Evolutionary conservation across 805 yeast genomes (phyloP), one percentile per base, ranked within the genome.

Genomic region (Teunomyces lycoperdinae): DNA sequence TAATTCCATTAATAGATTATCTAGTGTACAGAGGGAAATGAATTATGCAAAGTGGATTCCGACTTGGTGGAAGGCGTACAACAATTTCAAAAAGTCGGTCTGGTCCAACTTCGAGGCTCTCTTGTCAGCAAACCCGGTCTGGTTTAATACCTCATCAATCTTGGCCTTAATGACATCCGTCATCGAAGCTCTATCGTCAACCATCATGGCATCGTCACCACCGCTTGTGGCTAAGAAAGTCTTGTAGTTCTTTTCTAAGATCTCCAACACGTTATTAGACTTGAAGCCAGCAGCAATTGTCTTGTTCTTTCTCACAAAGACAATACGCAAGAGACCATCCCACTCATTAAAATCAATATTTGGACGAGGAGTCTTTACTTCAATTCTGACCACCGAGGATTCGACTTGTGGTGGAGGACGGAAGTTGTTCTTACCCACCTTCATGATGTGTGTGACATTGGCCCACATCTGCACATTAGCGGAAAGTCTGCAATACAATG

Each of bases 381-480:
- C 98, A 32, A 94, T 82, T 61, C 96, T 80, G 14, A 94, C 98
- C 42, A 94, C 99, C 31, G 96, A 85, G 0, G 97, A 90, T 67
- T 94, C 99, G 49, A 94, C 99, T 67, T 94, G 91, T 49, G 99
- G 99, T 9, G 99, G 99, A 20, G 99, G 99, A 58, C 97, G 79
- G 75, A 94, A 94, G 63, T 94, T 94, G 64, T 94, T 94, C 63
- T 84, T 87, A 20, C 98, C 98, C 28, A 94, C 99, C 68, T 94
- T 94, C 99, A 94, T 94, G 46, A 94, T 88, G 66, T 94, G 99
- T 6, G 96, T 90, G 11, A 94, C 97, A 55, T 89, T 89, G n/a
- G 97, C 97, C 97, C 98, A 94, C 98, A 94, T 92, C 63, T 94
- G 99, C 1, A 94, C 98, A 62, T 94, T 94, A 28, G 96, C 98